Evolutionary conservation across 257 asterid genomes (phyloP).

Genomic region (Salvia hispanica): DNA sequence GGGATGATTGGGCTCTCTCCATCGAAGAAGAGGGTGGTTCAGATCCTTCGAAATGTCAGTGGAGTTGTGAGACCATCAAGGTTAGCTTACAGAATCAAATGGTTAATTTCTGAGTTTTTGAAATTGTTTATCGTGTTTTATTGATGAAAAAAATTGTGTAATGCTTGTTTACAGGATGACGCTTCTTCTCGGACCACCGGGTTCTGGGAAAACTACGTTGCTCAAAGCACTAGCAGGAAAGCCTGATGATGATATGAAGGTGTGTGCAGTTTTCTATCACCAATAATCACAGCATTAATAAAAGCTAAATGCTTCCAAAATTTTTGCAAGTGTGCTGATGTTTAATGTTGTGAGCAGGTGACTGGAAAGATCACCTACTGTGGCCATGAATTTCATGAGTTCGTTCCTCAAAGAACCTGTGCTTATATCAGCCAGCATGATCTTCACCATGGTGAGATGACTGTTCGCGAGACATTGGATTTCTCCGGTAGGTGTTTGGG

Average conservation of each 20-base stretch:
- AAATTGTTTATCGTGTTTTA: background rate
- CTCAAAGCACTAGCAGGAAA: slow-evolving; percentile 81
- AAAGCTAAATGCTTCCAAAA: background rate
- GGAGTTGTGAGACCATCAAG: slow-evolving; percentile 85
- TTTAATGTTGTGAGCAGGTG: slow-evolving; percentile 42
- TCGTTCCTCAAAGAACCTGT: slow-evolving; percentile 82
- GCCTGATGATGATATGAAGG: slow-evolving; percentile 73
- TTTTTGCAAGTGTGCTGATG: background rate
- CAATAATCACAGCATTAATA: background rate
- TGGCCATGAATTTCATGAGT: slow-evolving; percentile 79
- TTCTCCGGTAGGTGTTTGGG: slow-evolving; percentile 92
- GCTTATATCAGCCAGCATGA: slow-evolving; percentile 91
- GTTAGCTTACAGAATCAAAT: slow-evolving; percentile 31
- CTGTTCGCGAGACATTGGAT: slow-evolving; percentile 88
- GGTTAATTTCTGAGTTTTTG: background rate
- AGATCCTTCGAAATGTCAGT: slow-evolving; percentile 71
- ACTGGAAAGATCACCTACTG: slow-evolving; percentile 76
- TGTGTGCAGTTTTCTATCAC: slow-evolving; percentile 5
- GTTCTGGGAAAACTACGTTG: slow-evolving; percentile 86
- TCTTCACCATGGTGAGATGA: slow-evolving; percentile 93
- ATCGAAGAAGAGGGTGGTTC: slow-evolving; percentile 64
- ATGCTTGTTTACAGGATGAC: slow-evolving; percentile 58
- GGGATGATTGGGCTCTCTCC: slow-evolving; percentile 66
- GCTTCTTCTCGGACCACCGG: slow-evolving; percentile 89
- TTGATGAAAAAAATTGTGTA: background rate